phyloP scores from a whole-genome alignment of 257 asterid species.

The Hygrophila difformis region DNA sequence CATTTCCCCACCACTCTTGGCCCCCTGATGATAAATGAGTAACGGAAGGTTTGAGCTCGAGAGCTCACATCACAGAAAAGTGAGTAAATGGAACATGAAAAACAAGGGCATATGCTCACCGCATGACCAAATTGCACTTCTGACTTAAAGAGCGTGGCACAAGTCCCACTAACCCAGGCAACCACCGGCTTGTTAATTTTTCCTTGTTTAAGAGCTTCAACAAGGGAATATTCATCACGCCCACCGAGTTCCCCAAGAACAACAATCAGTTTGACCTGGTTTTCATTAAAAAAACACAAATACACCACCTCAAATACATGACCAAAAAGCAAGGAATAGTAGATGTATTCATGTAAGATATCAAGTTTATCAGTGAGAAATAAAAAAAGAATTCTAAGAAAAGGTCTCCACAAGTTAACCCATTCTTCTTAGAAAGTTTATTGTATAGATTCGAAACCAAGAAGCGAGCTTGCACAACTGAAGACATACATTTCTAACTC shows the following conservation, averaged over 20 bases:
- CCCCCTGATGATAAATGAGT: conserved; percentile 55
- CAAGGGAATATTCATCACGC: conserved; percentile 94
- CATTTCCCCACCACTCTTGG: conserved; percentile 99
- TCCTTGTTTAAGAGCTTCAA: conserved; percentile 95
- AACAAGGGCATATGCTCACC: conserved; percentile 39
- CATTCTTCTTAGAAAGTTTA: too few relatives aligned
- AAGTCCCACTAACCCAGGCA: conserved; percentile 99
- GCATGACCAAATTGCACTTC: conserved; percentile 99
- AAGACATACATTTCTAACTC: too few relatives aligned
- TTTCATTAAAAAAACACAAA: conserved; percentile 3
- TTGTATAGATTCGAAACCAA: too few relatives aligned
- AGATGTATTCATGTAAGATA: too few relatives aligned
- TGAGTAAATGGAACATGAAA: not conserved
- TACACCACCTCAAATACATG: too few relatives aligned
- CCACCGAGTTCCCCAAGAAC: conserved; percentile 99
- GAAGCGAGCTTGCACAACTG: too few relatives aligned
- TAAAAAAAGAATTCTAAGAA: too few relatives aligned
- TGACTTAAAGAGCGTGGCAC: conserved; percentile 96
- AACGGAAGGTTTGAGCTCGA: conserved; percentile 7
- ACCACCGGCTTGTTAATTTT: conserved; percentile 89
- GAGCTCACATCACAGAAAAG: conserved; percentile 5
- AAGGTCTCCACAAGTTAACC: not conserved
- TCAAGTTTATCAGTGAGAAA: too few relatives aligned
- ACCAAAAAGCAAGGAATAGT: too few relatives aligned
- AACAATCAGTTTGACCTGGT: conserved; percentile 82